Evolutionary conservation across 768 basidiomycete species (phyloP), one percentile per base, ranked within the genome.

Genomic region (Lentinula aciculospora): DNA sequence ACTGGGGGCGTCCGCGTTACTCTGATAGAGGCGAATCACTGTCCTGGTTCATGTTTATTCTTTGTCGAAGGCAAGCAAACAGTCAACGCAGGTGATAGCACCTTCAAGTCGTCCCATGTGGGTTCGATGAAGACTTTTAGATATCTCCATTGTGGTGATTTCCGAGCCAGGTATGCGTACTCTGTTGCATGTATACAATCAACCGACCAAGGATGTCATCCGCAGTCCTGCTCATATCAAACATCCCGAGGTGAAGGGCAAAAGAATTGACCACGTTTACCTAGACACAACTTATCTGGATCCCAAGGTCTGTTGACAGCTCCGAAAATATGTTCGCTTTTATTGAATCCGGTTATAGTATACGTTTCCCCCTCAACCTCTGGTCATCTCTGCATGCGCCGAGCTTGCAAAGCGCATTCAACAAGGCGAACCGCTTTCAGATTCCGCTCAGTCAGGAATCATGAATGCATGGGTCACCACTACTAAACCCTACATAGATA

Each of bases 21-120:
- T 1, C 82, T 95, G 39, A 93, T 99, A n/a, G 92, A 97, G 65
- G 97, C 96, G 9, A 98, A 99, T 68, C 97, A 98, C 67, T 98
- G 96, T 69, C 97, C 97, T 4, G 97, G 97, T 3, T 97, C 94
- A 2, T 92, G 86, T 58, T 75, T 99, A 25, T 98, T 98, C 72
- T 78, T 96, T 32, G 98, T 94, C 64, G 93, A 98, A 72, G 96
- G 97, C 5, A 81, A 72, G 40, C 95, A 98, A 68, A 98, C 94
- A 0, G 74, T 88, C 55, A 78, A 96, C 67, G 92, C 93, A 0
- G 95, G 94, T 0, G 94, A 96, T 67, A 89, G 87, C 57, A 72
- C 74, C 3, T 89, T 85, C 76, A 84, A 81, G 60, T 90, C 89
- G 0, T 73, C 81, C 0, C 84, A 76, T 57, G 77, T 96, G 13